These are phyloP conservation scores for Daldinia bambusicola DNA, from an alignment of 495 filamentous ascomycete species.

Conservation along the genomic window DNA sequence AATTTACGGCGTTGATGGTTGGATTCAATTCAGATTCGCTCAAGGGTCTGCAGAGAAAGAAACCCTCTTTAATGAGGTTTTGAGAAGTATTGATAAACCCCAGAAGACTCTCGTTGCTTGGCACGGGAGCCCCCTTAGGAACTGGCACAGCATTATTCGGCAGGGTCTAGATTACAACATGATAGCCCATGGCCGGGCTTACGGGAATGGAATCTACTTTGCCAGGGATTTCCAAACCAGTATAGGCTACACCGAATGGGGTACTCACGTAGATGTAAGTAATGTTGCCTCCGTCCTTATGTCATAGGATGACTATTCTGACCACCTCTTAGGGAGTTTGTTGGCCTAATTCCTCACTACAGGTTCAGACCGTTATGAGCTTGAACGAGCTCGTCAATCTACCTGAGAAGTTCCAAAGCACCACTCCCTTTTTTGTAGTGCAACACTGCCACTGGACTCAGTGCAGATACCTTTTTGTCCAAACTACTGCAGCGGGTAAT, in stretches of 20 bases:
- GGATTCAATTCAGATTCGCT: constrained; percentile 85
- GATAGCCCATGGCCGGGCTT: constrained; percentile 71
- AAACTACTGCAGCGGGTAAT: constrained; percentile 15
- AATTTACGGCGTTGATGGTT: constrained; percentile 72
- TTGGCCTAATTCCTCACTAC: constrained; percentile 75
- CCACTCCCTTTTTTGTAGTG: constrained; percentile 74
- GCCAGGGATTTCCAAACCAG: constrained; percentile 68
- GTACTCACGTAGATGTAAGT: not conserved
- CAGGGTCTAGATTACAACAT: constrained; percentile 79
- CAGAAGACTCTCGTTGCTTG: constrained; percentile 43
- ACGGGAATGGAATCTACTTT: constrained; percentile 86
- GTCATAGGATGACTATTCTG: constrained; percentile 1
- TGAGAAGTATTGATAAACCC: constrained; percentile 58
- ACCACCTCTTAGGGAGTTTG: constrained; percentile 9
- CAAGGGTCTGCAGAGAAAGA: constrained; percentile 95
- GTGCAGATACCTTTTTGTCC: constrained; percentile 85
- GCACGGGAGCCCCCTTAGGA: constrained; percentile 73
- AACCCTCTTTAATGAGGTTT: constrained; percentile 74
- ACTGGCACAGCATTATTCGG: constrained; percentile 93
- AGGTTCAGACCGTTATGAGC: constrained; percentile 69
- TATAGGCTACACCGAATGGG: constrained; percentile 57
- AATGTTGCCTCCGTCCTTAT: not conserved
- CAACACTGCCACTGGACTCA: constrained; percentile 87
- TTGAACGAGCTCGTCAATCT: constrained; percentile 90
- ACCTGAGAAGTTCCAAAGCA: constrained; percentile 67